These are phyloP conservation scores for Gynochthodes officinalis DNA, from an alignment of 257 asterid species.

Conservation along the genomic window DNA sequence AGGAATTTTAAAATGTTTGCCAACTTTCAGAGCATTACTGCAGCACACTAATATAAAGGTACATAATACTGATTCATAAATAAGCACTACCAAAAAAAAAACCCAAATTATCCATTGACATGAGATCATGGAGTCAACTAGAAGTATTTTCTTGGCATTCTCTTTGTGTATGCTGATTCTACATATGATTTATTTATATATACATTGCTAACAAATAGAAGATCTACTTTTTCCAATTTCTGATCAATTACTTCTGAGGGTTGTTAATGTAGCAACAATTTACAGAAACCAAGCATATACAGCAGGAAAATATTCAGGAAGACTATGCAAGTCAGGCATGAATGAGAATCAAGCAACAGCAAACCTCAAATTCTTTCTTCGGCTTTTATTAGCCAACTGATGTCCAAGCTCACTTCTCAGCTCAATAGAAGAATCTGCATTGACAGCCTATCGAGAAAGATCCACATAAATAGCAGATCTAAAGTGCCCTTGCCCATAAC, in stretches of 20 bases:
- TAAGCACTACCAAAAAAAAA: not conserved
- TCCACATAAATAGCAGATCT: not conserved
- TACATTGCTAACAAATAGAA: not conserved
- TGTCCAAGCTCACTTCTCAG: constrained; percentile 91
- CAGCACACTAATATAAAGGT: not conserved
- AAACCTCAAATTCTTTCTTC: constrained; percentile 66
- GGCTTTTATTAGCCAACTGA: constrained; percentile 79
- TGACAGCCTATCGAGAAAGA: constrained; percentile 50
- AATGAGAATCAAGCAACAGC: constrained; percentile 21
- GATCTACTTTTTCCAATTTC: not conserved
- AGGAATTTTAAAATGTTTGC: not conserved
- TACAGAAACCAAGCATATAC: not conserved
- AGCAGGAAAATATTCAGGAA: not conserved
- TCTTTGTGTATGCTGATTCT: not conserved
- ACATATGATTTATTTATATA: not conserved
- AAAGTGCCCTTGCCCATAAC: not conserved
- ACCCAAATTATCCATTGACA: not conserved
- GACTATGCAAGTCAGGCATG: constrained; percentile 4
- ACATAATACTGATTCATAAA: not conserved
- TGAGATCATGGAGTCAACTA: not conserved
- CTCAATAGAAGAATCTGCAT: constrained; percentile 67
- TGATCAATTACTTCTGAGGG: too few relatives aligned
- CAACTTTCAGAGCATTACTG: not conserved
- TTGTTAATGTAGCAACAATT: not conserved
- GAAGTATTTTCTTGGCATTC: not conserved